Base-by-base conservation (phyloP, 2,329 filamentous ascomycete genomes). In the Paraconiothyrium sp. region DNA sequence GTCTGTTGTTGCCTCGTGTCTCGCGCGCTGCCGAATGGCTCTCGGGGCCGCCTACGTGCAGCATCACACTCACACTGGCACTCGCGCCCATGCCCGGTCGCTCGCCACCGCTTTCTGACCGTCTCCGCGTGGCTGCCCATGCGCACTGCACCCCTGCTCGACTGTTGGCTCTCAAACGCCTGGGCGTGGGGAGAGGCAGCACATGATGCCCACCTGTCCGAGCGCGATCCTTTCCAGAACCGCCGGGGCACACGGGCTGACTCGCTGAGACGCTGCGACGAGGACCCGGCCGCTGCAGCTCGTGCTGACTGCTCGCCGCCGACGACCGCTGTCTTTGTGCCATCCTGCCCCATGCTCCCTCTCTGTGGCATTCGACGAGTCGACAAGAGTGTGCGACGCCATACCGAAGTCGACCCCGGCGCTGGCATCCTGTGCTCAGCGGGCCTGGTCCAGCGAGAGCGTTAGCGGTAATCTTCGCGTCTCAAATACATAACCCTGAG, bases 171-270 rank as follows among this genome's bases (percentile, higher is more conserved):
- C 62, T 62, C 65, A 62, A 62, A 63, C 64, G 72, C 52, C 72
- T 73, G 61, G 70, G 73, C 72, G 72, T 74, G 72, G 73, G 70
- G 70, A 72, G 63, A 64, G 63, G 62, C 64, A 66, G 73, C 72
- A 74, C 72, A 73, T 75, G 73, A 75, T 72, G 57, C 58, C 48
- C 46, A 39, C 35, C 61, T 57, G 43, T 14, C 58, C 63, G 60
- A 52, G 55, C 54, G 52, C 54, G 10, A 39, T 59, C 57, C 67
- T 71, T 77, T 78, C 75, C 73, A 77, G 75, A 76, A 76, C 65
- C 68, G 66, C 67, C 69, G 39, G 65, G 65, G 61, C 60, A 67
- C 68, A 64, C 58, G 60, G 59, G 61, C 72, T 75, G 73, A 76
- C 74, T 76, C 73, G 71, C 62, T 57, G 60, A 61, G 50, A 48